Percentiles rank a stretch among this genome's conserved stretches.
phyloP scores from a whole-genome alignment of 116 monocot species.

The Posidonia oceanica region DNA sequence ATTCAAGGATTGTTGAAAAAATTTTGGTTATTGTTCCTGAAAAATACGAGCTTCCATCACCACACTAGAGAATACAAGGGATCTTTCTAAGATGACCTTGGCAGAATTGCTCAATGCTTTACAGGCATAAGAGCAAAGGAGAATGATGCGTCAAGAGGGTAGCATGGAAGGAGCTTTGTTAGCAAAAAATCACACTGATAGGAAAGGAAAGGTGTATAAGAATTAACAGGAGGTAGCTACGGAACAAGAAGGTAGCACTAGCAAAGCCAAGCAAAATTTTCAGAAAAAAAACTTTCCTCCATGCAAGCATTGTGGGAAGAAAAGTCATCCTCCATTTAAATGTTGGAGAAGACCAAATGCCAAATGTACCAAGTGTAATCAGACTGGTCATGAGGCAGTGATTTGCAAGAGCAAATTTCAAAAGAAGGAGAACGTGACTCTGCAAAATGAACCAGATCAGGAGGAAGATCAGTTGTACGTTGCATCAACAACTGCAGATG shows the following conservation, averaged over 20 bases:
- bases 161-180: neutral
- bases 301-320: neutral
- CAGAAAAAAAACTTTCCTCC: neutral
- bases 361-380: neutral
- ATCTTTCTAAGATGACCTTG: too few species aligned
- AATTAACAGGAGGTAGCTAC: neutral
- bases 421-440: too few species aligned
- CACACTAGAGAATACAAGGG: too few species aligned
- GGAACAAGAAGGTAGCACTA: neutral
- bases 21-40: neutral
- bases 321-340: neutral
- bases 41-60: too few species aligned
- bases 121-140: too few species aligned
- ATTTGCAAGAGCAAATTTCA: neutral
- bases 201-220: neutral
- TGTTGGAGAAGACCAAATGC: too few species aligned
- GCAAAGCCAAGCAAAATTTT: neutral
- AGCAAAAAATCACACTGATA: neutral
- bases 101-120: too few species aligned
- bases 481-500: neutral
- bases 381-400: neutral
- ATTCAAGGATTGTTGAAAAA: neutral
- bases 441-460: neutral
- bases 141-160: neutral
- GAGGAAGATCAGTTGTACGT: neutral